Conservation (phyloP, 139 green algal species). For the Dunaliella primolecta region DNA sequence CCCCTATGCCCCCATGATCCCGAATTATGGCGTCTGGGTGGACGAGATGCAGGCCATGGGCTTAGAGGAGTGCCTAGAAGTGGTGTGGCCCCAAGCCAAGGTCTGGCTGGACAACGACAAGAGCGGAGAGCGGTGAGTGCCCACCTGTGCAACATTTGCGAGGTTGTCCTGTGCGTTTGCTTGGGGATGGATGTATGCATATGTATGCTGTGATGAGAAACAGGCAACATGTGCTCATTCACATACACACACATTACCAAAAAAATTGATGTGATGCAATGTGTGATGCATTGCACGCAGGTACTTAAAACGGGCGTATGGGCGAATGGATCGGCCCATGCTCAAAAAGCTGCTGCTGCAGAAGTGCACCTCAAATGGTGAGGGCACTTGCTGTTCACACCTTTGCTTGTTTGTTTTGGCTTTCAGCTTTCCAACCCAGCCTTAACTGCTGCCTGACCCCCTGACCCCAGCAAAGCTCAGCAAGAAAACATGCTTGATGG, state of each 20-base stretch:
- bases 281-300: conserved; percentile 37
- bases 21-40: conserved; percentile 98
- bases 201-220: neutral
- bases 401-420: too few relatives aligned
- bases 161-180: neutral
- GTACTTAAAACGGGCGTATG: conserved; percentile 84
- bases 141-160: neutral
- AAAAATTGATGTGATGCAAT: too few relatives aligned
- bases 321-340: conserved; percentile 81
- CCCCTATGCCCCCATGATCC: conserved; percentile 81
- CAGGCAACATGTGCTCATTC: too few relatives aligned
- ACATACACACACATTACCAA: too few relatives aligned
- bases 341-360: conserved; percentile 88
- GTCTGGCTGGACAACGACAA: conserved; percentile 76
- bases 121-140: conserved; percentile 47
- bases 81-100: conserved; percentile 80
- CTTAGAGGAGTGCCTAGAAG: conserved; percentile 78
- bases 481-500: too few relatives aligned
- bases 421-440: too few relatives aligned
- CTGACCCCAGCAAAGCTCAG: too few relatives aligned
- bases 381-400: too few relatives aligned
- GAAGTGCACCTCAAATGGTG: conserved; percentile 62
- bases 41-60: conserved; percentile 97
- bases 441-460: too few relatives aligned
- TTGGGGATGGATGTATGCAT: neutral